Evolutionary conservation across 2,329 filamentous ascomycete genomes (phyloP).

Genomic region (Colletotrichum ledebouriae): DNA sequence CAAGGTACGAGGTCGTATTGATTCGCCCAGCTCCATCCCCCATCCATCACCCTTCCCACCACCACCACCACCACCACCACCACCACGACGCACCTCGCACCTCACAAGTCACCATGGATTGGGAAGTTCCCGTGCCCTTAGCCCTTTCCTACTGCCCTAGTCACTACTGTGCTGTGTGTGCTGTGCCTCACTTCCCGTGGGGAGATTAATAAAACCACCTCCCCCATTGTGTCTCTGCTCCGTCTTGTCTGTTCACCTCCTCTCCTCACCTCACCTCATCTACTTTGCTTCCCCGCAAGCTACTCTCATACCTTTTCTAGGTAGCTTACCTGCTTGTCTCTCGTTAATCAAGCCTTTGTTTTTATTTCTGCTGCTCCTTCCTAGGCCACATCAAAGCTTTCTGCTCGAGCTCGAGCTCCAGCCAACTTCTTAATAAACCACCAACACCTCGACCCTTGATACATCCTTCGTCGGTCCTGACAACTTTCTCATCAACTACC

Average conservation of each 20-base stretch:
- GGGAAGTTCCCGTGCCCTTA: background rate
- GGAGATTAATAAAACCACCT: slow-evolving; percentile 39
- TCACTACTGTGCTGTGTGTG: slow-evolving; percentile 12
- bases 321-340: slow-evolving; percentile 34
- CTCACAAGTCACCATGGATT: too few relatives aligned
- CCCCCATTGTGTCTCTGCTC: slow-evolving; percentile 25
- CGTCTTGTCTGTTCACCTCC: background rate
- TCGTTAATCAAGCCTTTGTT: slow-evolving; percentile 40
- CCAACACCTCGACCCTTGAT: slow-evolving; percentile 19
- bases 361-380: slow-evolving; percentile 34
- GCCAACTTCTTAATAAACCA: slow-evolving; percentile 32
- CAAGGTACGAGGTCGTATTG: slow-evolving; percentile 43
- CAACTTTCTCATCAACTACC: background rate
- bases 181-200: slow-evolving; percentile 32
- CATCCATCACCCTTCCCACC: slow-evolving; percentile 5
- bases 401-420: slow-evolving; percentile 28
- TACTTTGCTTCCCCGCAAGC: slow-evolving; percentile 33
- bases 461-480: slow-evolving; percentile 13
- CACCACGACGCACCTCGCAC: too few relatives aligned
- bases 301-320: slow-evolving; percentile 26
- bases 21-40: slow-evolving; percentile 36
- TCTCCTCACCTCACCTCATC: slow-evolving; percentile 35
- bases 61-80: background rate
- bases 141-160: background rate
- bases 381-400: background rate